Percentiles rank a stretch among this genome's conserved stretches.
Conservation (phyloP, 1,284 basidiomycete genomes). For the Ganoderma leucocontextum region DNA sequence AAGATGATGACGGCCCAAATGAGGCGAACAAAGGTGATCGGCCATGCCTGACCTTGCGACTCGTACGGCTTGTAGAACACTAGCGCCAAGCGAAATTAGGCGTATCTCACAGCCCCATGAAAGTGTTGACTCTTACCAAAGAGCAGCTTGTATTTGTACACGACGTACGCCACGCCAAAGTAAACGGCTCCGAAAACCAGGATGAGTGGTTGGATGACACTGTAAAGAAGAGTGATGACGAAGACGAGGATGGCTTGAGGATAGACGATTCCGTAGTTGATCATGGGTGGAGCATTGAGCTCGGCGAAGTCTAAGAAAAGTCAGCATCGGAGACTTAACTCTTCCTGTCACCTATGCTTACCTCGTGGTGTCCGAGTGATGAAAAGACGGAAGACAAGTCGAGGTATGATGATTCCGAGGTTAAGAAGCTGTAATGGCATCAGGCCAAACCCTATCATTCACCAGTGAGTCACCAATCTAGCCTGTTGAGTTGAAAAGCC, state of each 20-base stretch:
- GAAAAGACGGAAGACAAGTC: slow-evolving; percentile 75
- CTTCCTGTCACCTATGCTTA: slow-evolving; percentile 42
- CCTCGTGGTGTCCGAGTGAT: slow-evolving; percentile 88
- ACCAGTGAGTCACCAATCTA: not conserved
- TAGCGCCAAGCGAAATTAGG: slow-evolving; percentile 40
- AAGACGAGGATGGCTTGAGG: slow-evolving; percentile 97
- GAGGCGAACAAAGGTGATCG: slow-evolving; percentile 87
- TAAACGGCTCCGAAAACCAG: slow-evolving; percentile 94
- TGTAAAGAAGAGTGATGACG: slow-evolving; percentile 94
- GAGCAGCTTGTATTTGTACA: slow-evolving; percentile 97
- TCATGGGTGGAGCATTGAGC: slow-evolving; percentile 96
- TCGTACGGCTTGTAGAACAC: slow-evolving; percentile 96
- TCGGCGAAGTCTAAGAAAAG: slow-evolving; percentile 83
- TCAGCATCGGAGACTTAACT: slow-evolving; percentile 13
- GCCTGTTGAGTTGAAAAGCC: not conserved
- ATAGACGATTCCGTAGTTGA: slow-evolving; percentile 94
- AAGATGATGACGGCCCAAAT: slow-evolving; percentile 91
- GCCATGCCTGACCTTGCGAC: slow-evolving; percentile 94
- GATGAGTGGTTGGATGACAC: slow-evolving; percentile 94
- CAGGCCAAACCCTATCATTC: slow-evolving; percentile 76
- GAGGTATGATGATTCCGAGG: slow-evolving; percentile 83
- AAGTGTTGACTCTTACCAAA: slow-evolving; percentile 72
- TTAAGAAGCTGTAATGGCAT: slow-evolving; percentile 96
- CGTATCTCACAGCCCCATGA: not conserved
- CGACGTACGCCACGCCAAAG: slow-evolving; percentile 92